These are phyloP conservation scores for Camellia oleifera DNA, from an alignment of 179 eudicot species.

Conservation along the genomic window DNA sequence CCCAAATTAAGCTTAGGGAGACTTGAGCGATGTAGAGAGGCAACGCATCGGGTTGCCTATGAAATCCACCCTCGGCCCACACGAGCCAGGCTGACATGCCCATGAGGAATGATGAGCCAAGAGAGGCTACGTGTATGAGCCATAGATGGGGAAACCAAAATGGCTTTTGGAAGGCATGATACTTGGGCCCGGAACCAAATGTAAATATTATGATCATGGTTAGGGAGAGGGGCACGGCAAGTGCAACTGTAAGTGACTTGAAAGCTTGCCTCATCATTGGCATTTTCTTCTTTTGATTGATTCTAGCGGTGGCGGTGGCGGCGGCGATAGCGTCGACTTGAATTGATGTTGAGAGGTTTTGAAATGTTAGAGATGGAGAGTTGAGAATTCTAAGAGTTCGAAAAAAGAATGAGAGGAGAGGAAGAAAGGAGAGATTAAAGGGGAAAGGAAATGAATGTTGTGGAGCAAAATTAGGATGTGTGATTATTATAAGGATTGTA, in stretches of 20 bases:
- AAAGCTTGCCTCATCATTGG: constrained; percentile 21
- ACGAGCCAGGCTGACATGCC: constrained; percentile 56
- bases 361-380: not conserved
- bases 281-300: not conserved
- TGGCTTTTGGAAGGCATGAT: constrained; percentile 15
- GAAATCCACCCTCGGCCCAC: constrained; percentile 59
- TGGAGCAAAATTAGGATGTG: not conserved
- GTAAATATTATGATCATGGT: constrained; percentile 23
- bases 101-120: constrained; percentile 37
- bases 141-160: constrained; percentile 33
- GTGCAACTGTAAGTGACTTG: constrained; percentile 32
- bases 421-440: not conserved
- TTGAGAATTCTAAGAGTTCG: not conserved
- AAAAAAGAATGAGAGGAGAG: not conserved
- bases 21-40: constrained; percentile 38
- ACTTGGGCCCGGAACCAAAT: constrained; percentile 30
- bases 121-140: constrained; percentile 37
- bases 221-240: constrained; percentile 32
- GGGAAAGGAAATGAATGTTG: not conserved
- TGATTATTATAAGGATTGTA: too few species aligned
- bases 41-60: constrained; percentile 20
- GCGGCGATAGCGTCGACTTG: not conserved
- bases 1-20: constrained; percentile 41
- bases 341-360: too few species aligned
- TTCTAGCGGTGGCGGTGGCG: not conserved